Evolutionary conservation across 495 filamentous ascomycete genomes (phyloP), one percentile per base, ranked within the genome.

Genomic region (Aspergillus bridgeri): DNA sequence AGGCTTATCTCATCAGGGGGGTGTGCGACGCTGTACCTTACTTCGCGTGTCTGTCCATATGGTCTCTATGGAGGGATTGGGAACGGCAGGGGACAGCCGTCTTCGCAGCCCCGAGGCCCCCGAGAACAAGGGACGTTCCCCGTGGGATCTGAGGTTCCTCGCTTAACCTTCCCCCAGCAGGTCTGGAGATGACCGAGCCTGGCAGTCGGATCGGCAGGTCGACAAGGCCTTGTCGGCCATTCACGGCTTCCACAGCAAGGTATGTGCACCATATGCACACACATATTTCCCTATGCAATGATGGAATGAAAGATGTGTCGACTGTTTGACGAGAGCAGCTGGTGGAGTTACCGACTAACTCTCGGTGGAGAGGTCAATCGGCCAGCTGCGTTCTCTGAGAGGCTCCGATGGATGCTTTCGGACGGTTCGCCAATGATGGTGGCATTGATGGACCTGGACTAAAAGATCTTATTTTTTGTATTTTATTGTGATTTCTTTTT

Each of bases 61-160:
- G n/a, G n/a, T n/a, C 25, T 27, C 25, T 7, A 7, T 27, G 7
- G 4, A 27, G 4, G 25, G 25, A 27, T 27, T 27, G 25, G 25
- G 25, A 27, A 27, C 25, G 7, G 25, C 25, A 27, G 25, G 25
- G 25, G 25, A 27, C 25, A 27, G 25, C 25, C 25, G n/a, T n/a
- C 27, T 9, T 29, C 27, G 6, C 27, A 6, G 6, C 33, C 33
- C 33, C 33, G 33, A 38, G 33, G 33, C 1, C 18, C 19, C 23
- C 27, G 25, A 42, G 49, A 42, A 22, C 50, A 52, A 42, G 27
- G 20, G 49, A 24, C 29, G 50, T 58, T 47, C 49, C 48, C 49
- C 56, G 33, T 57, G 53, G 53, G 53, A 56, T 38, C 20, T 19
- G 43, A 27, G 29, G 15, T 49, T 42, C 24, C 43, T 58, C 56